phyloP scores from a whole-genome alignment of 257 asterid genomes.

The Petunia axillaris region DNA sequence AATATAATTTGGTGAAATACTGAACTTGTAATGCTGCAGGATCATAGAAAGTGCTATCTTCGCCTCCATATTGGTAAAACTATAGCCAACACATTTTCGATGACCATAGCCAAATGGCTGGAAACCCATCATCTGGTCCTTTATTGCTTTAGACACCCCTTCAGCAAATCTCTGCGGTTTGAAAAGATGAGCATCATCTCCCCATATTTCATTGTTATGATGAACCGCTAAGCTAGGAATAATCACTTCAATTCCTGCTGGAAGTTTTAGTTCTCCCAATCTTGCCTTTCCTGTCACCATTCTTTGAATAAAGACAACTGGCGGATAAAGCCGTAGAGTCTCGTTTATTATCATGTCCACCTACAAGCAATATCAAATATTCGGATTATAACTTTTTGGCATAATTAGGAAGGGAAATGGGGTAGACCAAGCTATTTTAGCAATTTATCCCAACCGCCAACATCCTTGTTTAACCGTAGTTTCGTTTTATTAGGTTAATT shows the following conservation, averaged over 20 bases:
- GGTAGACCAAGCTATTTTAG: too few species aligned
- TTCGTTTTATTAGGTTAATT: too few species aligned
- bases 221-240: conserved; percentile 62
- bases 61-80: conserved; percentile 56
- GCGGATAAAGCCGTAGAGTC: conserved; percentile 63
- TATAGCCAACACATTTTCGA: conserved; percentile 62
- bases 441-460: too few species aligned
- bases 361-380: conserved; percentile 26
- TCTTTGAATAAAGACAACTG: conserved; percentile 59
- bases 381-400: too few species aligned
- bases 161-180: conserved; percentile 39
- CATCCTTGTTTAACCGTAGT: too few species aligned
- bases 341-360: conserved; percentile 61
- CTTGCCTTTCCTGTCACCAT: conserved; percentile 38
- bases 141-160: conserved; percentile 48
- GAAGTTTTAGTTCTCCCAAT: conserved; percentile 46
- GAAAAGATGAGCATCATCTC: too few species aligned
- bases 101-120: conserved; percentile 70
- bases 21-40: conserved; percentile 50
- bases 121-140: conserved; percentile 47
- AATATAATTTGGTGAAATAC: conserved; percentile 48
- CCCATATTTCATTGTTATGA: too few species aligned
- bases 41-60: conserved; percentile 65
- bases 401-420: too few species aligned
- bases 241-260: conserved; percentile 44